Evolutionary conservation across 2,329 filamentous ascomycete genomes (phyloP).

Genomic region (Paecilomyces sp.): DNA sequence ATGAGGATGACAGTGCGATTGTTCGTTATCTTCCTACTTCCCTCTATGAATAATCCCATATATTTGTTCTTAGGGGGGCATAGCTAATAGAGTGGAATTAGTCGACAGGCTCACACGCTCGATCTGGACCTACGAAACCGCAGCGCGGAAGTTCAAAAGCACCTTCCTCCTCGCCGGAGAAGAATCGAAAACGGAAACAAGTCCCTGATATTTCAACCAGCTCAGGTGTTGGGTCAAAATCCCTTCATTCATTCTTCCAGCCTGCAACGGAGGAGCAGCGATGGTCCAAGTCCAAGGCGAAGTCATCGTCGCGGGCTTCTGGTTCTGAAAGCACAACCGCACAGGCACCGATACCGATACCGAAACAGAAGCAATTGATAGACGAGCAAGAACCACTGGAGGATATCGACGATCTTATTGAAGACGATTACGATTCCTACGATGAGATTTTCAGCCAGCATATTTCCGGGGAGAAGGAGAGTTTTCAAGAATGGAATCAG

Average conservation of each 20-base stretch:
- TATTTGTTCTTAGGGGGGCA: too few species aligned
- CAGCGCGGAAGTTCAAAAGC: slow-evolving; percentile 7
- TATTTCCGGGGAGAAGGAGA: slow-evolving; percentile 16
- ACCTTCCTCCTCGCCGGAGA: slow-evolving; percentile 25
- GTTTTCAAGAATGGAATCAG: background rate
- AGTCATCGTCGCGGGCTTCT: slow-evolving; percentile 12
- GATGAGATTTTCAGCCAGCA: slow-evolving; percentile 30
- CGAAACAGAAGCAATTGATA: slow-evolving; percentile 4
- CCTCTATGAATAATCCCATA: too few species aligned
- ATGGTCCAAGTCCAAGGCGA: slow-evolving; percentile 20
- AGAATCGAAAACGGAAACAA: slow-evolving; percentile 16
- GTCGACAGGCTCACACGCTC: background rate
- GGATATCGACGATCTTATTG: slow-evolving; percentile 30
- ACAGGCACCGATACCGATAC: slow-evolving; percentile 7
- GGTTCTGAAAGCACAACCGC: slow-evolving; percentile 6
- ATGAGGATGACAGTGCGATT: slow-evolving; percentile 10
- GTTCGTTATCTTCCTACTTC: too few species aligned
- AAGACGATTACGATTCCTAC: slow-evolving; percentile 33
- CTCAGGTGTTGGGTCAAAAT: slow-evolving; percentile 20
- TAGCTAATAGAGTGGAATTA: background rate
- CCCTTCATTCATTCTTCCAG: slow-evolving; percentile 36
- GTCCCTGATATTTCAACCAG: slow-evolving; percentile 5
- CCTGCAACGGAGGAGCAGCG: slow-evolving; percentile 32
- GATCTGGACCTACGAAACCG: background rate
- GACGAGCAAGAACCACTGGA: slow-evolving; percentile 3